Evolutionary conservation across 2,329 filamentous ascomycete species (phyloP).

Genomic region (Ophiocordyceps camponoti-rufipedis): DNA sequence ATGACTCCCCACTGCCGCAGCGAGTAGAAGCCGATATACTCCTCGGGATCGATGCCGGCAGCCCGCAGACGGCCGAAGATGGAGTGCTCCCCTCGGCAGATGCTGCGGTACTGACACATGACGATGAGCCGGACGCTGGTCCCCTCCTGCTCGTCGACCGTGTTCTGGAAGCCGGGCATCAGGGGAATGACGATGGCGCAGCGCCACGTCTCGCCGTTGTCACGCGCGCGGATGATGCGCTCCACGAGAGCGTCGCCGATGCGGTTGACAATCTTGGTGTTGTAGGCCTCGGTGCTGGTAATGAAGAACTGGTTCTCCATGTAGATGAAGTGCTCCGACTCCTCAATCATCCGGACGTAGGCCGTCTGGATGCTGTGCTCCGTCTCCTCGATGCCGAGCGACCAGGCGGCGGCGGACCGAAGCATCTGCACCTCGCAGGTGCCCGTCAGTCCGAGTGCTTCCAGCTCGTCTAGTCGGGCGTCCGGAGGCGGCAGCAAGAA

Average conservation of each 20-base stretch:
- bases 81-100: constrained; percentile 78
- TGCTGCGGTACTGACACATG: constrained; percentile 92
- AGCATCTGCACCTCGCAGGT: constrained; percentile 95
- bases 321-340: constrained; percentile 93
- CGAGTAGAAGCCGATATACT: constrained; percentile 92
- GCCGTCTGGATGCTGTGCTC: constrained; percentile 94
- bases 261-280: constrained; percentile 73
- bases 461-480: constrained; percentile 69
- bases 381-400: constrained; percentile 68
- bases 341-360: constrained; percentile 85
- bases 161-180: constrained; percentile 98
- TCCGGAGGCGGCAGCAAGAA: constrained; percentile 89
- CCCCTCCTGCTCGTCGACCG: constrained; percentile 82
- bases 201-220: constrained; percentile 77
- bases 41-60: constrained; percentile 73
- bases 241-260: constrained; percentile 92
- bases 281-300: constrained; percentile 76
- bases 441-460: constrained; percentile 72
- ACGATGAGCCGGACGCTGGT: constrained; percentile 91
- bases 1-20: constrained; percentile 86
- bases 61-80: constrained; percentile 77
- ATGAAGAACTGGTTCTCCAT: constrained; percentile 99
- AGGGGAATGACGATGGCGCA: constrained; percentile 80
- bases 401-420: constrained; percentile 82
- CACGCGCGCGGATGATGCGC: constrained; percentile 68